Percentiles rank a stretch among this genome's conserved stretches.
Evolutionary conservation across 345 rosid genomes (phyloP).

Genomic region (Nephelium lappaceum): DNA sequence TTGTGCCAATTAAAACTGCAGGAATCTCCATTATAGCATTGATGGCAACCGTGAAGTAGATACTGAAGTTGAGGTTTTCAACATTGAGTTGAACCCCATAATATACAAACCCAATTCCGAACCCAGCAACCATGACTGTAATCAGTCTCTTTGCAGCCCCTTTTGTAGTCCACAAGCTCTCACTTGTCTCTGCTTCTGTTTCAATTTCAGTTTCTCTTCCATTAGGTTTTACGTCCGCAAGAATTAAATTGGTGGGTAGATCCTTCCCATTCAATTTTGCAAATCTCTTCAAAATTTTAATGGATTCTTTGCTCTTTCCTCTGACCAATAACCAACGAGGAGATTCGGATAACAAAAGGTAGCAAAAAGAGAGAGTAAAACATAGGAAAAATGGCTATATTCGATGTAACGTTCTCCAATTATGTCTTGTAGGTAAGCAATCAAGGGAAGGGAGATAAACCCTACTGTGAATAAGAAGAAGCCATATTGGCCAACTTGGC

Average conservation of each 20-base stretch:
- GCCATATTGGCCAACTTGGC: conserved; percentile 76
- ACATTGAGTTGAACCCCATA: conserved; percentile 76
- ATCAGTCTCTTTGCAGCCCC: conserved; percentile 68
- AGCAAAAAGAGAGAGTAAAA: conserved; percentile 43
- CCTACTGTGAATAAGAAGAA: conserved; percentile 77
- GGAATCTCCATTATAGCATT: conserved; percentile 83
- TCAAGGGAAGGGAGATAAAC: conserved; percentile 62
- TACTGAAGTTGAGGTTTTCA: conserved; percentile 67
- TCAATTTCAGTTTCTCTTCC: background rate
- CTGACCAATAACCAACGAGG: conserved; percentile 75
- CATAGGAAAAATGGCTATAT: conserved; percentile 58
- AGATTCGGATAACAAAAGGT: conserved; percentile 65
- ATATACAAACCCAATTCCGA: conserved; percentile 72
- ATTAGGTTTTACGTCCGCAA: conserved; percentile 18
- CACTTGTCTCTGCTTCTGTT: conserved; percentile 1
- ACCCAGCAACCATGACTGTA: conserved; percentile 55
- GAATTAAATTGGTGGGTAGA: conserved; percentile 43
- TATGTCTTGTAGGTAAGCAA: conserved; percentile 56
- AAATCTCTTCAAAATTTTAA: conserved; percentile 46
- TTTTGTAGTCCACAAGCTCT: conserved; percentile 55
- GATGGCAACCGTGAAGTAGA: conserved; percentile 56
- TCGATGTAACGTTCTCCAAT: conserved; percentile 60
- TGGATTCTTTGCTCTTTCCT: conserved; percentile 58
- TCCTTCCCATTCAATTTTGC: conserved; percentile 55
- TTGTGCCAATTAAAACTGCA: conserved; percentile 53